A percentile compares a stretch with the other conserved stretches of the same genome.
Conservation (phyloP, 805 yeast species). For the Candida orba region DNA sequence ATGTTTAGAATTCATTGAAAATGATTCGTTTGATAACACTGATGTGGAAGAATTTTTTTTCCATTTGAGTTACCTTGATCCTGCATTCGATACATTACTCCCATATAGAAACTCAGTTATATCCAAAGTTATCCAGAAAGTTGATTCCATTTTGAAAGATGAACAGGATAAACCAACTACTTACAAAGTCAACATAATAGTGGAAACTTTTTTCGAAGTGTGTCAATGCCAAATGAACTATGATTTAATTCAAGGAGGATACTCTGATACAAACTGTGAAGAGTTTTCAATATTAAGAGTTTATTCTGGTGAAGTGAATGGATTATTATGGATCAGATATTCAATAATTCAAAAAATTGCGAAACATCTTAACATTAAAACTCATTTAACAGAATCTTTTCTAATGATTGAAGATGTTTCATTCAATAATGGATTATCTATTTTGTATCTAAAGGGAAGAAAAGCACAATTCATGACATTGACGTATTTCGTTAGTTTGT, state of each 20-base stretch:
- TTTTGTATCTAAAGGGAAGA: conserved; percentile 1
- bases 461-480: conserved; percentile 1
- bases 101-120: conserved; percentile 10
- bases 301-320: conserved; percentile 5
- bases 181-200: conserved; percentile 9
- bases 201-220: conserved; percentile 1
- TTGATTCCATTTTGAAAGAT: background rate
- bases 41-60: conserved; percentile 11
- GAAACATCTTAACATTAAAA: background rate
- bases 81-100: conserved; percentile 15
- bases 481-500: background rate
- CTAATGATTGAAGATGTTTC: conserved; percentile 3
- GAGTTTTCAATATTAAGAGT: conserved; percentile 5
- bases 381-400: conserved; percentile 2
- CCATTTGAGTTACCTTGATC: conserved; percentile 11
- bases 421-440: conserved; percentile 2
- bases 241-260: background rate
- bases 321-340: background rate
- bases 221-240: background rate
- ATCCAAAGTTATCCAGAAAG: background rate
- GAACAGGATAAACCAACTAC: conserved; percentile 3
- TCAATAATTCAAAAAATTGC: conserved; percentile 7
- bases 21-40: background rate
- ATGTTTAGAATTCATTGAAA: background rate
- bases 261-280: background rate